These are phyloP conservation scores for Peronospora belbahrii DNA, from an alignment of 352 stramenopile species.

Conservation along the genomic window DNA sequence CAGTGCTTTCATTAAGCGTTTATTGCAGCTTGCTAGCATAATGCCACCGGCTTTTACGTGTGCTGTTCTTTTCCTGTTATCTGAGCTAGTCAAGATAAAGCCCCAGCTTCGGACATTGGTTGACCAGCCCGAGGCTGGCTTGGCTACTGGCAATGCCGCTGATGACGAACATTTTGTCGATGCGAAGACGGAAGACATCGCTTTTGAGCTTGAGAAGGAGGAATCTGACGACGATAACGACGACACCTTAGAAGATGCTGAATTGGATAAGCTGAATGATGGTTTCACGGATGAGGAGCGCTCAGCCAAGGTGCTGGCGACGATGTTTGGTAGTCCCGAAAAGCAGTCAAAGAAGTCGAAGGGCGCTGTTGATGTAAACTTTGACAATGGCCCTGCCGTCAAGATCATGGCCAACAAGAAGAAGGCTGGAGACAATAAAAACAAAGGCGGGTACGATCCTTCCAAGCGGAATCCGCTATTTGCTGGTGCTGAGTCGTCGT, in stretches of 20 bases:
- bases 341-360: slow-evolving; percentile 13
- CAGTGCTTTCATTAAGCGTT: slow-evolving; percentile 91
- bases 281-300: slow-evolving; percentile 44
- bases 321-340: slow-evolving; percentile 48
- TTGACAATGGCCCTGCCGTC: slow-evolving; percentile 27
- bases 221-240: slow-evolving; percentile 35
- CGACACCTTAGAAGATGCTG: slow-evolving; percentile 18
- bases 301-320: slow-evolving; percentile 43
- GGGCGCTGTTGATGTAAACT: slow-evolving; percentile 22
- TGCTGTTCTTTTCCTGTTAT: slow-evolving; percentile 92
- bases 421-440: slow-evolving; percentile 4
- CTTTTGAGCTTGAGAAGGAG: slow-evolving; percentile 35
- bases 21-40: slow-evolving; percentile 76
- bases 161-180: slow-evolving; percentile 62
- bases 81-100: slow-evolving; percentile 88
- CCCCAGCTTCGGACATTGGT: slow-evolving; percentile 61
- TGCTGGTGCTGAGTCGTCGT: slow-evolving; percentile 56
- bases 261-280: slow-evolving; percentile 27
- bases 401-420: slow-evolving; percentile 1
- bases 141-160: not conserved
- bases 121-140: slow-evolving; percentile 47
- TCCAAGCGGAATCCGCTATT: slow-evolving; percentile 86
- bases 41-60: slow-evolving; percentile 88
- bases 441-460: slow-evolving; percentile 59
- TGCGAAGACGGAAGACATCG: slow-evolving; percentile 28